Evolutionary conservation across 257 asterid species (phyloP).

Genomic region (Rehmannia glutinosa): DNA sequence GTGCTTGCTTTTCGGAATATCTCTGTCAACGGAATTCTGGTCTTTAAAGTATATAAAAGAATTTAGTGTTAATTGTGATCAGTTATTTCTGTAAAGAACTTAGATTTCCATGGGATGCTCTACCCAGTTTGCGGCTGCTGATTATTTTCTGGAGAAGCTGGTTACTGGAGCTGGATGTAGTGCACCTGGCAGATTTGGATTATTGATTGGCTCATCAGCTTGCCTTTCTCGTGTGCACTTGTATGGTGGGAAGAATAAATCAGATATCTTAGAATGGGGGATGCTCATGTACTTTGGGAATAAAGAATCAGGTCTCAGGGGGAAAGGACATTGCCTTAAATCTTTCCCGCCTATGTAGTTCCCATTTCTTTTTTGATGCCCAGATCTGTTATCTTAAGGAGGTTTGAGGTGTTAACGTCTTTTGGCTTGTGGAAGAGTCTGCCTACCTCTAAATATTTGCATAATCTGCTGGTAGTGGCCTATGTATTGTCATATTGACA

Average conservation of each 20-base stretch:
- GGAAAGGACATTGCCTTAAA: constrained; percentile 21
- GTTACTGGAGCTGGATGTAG: constrained; percentile 46
- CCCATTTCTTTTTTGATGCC: constrained; percentile 17
- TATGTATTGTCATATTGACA: constrained; percentile 11
- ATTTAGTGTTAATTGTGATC: constrained; percentile 25
- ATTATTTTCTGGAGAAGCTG: constrained; percentile 41
- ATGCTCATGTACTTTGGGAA: constrained; percentile 22
- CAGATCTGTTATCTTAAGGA: constrained; percentile 18
- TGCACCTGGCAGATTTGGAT: constrained; percentile 37
- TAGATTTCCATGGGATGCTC: constrained; percentile 50
- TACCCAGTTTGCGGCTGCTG: constrained; percentile 55
- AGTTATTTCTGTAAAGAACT: constrained; percentile 38
- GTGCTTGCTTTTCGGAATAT: constrained; percentile 9
- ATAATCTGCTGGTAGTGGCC: constrained; percentile 20
- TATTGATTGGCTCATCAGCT: constrained; percentile 29
- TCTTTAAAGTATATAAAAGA: constrained; percentile 22
- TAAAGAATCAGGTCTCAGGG: constrained; percentile 22
- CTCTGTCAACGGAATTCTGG: constrained; percentile 15
- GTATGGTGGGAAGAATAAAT: constrained; percentile 22
- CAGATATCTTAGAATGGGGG: constrained; percentile 26
- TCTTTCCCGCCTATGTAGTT: constrained; percentile 20
- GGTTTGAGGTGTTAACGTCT: constrained; percentile 23
- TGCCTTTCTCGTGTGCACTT: constrained; percentile 19
- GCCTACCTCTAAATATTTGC: constrained; percentile 13
- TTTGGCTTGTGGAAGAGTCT: constrained; percentile 26